Evolutionary conservation across 306 rosid genomes (phyloP).

Genomic region (Calophaca sinica): DNA sequence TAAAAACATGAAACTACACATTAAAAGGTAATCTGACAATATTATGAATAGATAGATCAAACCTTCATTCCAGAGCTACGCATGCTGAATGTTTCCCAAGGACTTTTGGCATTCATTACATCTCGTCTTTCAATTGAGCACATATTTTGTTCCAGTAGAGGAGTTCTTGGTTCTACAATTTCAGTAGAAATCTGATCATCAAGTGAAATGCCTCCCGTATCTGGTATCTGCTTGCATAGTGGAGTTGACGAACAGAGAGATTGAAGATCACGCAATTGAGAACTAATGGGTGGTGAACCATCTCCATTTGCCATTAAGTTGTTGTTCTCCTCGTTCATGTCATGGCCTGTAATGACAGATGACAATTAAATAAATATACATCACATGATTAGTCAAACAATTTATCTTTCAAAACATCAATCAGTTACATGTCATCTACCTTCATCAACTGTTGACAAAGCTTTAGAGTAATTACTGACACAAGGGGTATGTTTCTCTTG

Average conservation of each 20-base stretch:
- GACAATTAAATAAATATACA: background rate
- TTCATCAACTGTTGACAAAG: constrained; percentile 48
- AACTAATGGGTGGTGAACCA: constrained; percentile 78
- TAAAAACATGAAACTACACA: constrained; percentile 21
- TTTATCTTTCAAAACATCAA: constrained; percentile 15
- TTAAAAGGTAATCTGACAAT: background rate
- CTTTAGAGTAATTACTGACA: constrained; percentile 30
- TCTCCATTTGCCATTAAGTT: constrained; percentile 38
- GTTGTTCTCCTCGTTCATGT: constrained; percentile 57
- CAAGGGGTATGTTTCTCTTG: constrained; percentile 45
- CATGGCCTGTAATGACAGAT: constrained; percentile 51
- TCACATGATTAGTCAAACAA: constrained; percentile 13
- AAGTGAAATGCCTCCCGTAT: constrained; percentile 44
- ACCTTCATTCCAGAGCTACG: constrained; percentile 79
- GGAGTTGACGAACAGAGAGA: constrained; percentile 61
- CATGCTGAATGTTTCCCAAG: constrained; percentile 69
- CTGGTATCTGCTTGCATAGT: constrained; percentile 39
- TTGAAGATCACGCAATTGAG: constrained; percentile 70
- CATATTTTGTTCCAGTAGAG: constrained; percentile 47
- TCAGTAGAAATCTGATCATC: background rate
- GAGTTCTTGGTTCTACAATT: constrained; percentile 63
- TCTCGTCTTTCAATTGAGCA: constrained; percentile 48
- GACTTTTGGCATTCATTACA: constrained; percentile 57
- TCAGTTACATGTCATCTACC: constrained; percentile 53
- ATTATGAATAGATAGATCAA: constrained; percentile 30